These are phyloP conservation scores for Lineolata rhizophorae DNA, from an alignment of 495 filamentous ascomycete species.

Conservation along the genomic window DNA sequence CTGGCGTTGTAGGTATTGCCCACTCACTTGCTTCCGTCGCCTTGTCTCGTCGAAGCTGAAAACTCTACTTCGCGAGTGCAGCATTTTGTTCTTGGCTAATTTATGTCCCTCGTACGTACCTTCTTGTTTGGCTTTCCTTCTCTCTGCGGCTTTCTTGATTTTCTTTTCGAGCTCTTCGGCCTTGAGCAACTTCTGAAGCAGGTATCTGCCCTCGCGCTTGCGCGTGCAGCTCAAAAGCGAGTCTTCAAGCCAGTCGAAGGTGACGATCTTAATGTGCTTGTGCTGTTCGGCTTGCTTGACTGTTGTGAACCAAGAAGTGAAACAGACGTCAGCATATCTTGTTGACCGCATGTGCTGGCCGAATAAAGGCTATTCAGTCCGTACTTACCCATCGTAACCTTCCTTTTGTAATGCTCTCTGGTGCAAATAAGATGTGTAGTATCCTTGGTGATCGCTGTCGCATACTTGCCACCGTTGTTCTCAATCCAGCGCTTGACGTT, in stretches of 20 bases:
- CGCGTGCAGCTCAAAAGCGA: conserved; percentile 19
- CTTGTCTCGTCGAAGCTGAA: too few relatives aligned
- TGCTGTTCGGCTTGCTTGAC: background rate
- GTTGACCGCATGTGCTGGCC: too few relatives aligned
- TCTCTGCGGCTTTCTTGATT: background rate
- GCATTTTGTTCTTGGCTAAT: too few relatives aligned
- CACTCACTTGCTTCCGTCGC: too few relatives aligned
- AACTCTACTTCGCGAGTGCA: too few relatives aligned
- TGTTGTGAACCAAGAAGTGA: too few relatives aligned
- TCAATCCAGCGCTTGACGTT: conserved; percentile 33
- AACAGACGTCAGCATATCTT: background rate
- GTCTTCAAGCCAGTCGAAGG: conserved; percentile 40
- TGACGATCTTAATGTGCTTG: conserved; percentile 22
- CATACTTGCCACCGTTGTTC: conserved; percentile 27
- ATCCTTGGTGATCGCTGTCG: conserved; percentile 16
- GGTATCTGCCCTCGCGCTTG: conserved; percentile 23
- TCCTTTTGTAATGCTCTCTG: conserved; percentile 27
- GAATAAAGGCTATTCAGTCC: too few relatives aligned
- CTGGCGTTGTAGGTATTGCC: too few relatives aligned
- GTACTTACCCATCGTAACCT: conserved; percentile 22
- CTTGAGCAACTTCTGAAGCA: background rate
- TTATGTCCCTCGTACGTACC: too few relatives aligned
- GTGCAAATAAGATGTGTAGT: conserved; percentile 37
- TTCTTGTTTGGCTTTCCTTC: too few relatives aligned
- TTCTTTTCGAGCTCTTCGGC: conserved; percentile 1